These are phyloP conservation scores for Scenedesmus sp. DNA, from an alignment of 163 green algal species.

Conservation along the genomic window DNA sequence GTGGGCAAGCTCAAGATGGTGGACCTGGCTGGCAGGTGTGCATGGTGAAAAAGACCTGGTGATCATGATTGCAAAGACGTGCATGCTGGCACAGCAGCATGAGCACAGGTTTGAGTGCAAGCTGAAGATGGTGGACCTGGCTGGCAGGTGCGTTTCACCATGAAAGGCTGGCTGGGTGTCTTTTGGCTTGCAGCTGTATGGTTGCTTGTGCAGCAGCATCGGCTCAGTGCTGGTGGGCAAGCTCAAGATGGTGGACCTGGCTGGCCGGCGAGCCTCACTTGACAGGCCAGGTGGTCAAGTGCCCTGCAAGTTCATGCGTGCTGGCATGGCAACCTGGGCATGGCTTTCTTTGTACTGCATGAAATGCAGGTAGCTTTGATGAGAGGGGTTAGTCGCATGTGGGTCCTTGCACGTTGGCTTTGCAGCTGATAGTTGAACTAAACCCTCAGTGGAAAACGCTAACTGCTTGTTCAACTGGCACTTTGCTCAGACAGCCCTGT, in stretches of 20 bases:
- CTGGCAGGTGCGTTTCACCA: slow-evolving; percentile 42
- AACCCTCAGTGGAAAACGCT: too few species aligned
- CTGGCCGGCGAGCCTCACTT: slow-evolving; percentile 49
- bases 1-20: slow-evolving; percentile 83
- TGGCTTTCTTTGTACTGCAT: background rate
- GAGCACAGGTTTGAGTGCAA: slow-evolving; percentile 51
- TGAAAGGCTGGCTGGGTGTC: background rate
- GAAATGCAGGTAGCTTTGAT: too few species aligned
- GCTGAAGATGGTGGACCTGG: slow-evolving; percentile 76
- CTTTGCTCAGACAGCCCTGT: background rate
- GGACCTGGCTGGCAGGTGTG: slow-evolving; percentile 66
- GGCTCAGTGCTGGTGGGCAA: slow-evolving; percentile 65
- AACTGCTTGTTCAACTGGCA: too few species aligned
- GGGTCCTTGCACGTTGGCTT: too few species aligned
- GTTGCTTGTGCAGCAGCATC: background rate
- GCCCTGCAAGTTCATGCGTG: background rate
- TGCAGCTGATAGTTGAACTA: too few species aligned
- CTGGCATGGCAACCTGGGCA: background rate
- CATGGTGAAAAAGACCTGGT: too few species aligned
- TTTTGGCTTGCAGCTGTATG: background rate
- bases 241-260: slow-evolving; percentile 81
- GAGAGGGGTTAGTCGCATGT: too few species aligned
- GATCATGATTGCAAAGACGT: background rate
- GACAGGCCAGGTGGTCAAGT: background rate
- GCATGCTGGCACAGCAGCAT: background rate